These are phyloP conservation scores for Talaromyces adpressus DNA, from an alignment of 495 filamentous ascomycete genomes.

Conservation along the genomic window DNA sequence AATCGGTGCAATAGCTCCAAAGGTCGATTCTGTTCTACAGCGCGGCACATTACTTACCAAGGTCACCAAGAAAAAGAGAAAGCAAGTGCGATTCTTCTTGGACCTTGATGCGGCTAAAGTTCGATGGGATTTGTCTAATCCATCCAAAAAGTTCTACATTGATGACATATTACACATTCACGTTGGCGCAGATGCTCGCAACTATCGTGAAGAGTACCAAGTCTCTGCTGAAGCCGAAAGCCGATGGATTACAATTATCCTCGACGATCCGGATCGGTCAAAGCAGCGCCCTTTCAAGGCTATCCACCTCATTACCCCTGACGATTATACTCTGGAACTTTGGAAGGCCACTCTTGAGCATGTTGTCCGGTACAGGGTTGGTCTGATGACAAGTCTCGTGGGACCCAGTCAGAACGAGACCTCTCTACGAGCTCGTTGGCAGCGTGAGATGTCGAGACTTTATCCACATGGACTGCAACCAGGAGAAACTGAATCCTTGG, in stretches of 20 bases:
- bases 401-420: constrained; percentile 67
- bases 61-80: constrained; percentile 73
- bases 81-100: constrained; percentile 66
- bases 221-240: constrained; percentile 53
- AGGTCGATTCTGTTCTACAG: constrained; percentile 62
- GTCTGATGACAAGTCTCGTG: constrained; percentile 80
- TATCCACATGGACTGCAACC: constrained; percentile 47
- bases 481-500: constrained; percentile 61
- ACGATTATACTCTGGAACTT: constrained; percentile 56
- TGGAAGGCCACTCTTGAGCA: constrained; percentile 79
- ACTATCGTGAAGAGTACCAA: constrained; percentile 80
- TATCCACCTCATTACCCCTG: constrained; percentile 74
- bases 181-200: constrained; percentile 74
- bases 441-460: constrained; percentile 70
- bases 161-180: constrained; percentile 92
- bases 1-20: constrained; percentile 50
- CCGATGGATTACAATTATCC: constrained; percentile 84
- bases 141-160: constrained; percentile 79
- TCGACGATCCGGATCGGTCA: constrained; percentile 58
- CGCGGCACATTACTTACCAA: constrained; percentile 72
- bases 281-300: constrained; percentile 66
- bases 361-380: constrained; percentile 73
- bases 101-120: constrained; percentile 79
- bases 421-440: constrained; percentile 75
- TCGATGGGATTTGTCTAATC: constrained; percentile 73